Percentiles rank a stretch among this genome's conserved stretches.
Evolutionary conservation across 140 eudicot species (phyloP).

Genomic region (Oenanthe javanica): DNA sequence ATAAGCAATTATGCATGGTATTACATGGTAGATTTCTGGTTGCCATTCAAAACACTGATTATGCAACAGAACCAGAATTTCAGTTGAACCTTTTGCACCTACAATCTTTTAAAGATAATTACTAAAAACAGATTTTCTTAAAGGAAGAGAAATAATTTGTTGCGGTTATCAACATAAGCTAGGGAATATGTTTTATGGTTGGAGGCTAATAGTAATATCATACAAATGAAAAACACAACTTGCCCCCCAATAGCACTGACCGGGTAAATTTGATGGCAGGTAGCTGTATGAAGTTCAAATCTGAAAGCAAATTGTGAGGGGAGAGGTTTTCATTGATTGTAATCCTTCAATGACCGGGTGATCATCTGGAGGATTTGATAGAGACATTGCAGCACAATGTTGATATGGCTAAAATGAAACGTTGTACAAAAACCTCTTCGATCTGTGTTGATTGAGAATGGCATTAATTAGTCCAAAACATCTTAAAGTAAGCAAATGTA

Average conservation of each 20-base stretch:
- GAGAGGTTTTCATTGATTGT: conserved; percentile 3
- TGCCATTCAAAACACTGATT: background rate
- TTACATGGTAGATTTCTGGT: background rate
- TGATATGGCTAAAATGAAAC: background rate
- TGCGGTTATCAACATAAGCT: background rate
- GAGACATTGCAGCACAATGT: conserved; percentile 5
- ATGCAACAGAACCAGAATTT: background rate
- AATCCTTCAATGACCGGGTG: background rate
- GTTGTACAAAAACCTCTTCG: background rate
- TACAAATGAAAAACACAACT: background rate
- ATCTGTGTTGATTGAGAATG: background rate
- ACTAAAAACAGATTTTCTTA: background rate
- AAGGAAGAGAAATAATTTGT: background rate
- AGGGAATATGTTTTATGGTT: background rate
- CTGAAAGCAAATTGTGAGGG: background rate
- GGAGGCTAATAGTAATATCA: background rate
- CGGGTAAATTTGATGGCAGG: conserved; percentile 28
- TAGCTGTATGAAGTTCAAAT: conserved; percentile 1
- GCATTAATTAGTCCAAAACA: background rate
- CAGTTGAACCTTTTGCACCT: background rate
- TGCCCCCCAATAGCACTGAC: too few species aligned
- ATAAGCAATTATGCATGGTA: background rate
- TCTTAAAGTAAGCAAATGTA: background rate
- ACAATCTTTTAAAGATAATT: background rate
- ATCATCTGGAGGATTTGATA: background rate